These are phyloP conservation scores for Phytophthora sp. DNA, from an alignment of 352 stramenopile genomes.

Conservation along the genomic window DNA sequence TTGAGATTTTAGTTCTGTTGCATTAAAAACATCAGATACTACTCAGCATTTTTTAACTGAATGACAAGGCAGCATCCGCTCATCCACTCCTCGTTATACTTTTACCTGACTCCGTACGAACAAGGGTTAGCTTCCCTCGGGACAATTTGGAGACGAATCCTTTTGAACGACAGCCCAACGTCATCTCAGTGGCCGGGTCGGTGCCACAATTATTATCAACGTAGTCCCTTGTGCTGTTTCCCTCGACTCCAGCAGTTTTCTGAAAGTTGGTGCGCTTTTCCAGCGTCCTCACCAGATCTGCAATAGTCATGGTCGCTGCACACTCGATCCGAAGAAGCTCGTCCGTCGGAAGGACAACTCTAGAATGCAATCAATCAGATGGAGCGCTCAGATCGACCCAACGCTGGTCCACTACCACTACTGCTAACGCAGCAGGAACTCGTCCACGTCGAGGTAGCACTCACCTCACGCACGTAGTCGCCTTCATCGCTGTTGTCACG, in stretches of 20 bases:
- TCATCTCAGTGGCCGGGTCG: constrained; percentile 21
- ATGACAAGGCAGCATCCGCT: not conserved
- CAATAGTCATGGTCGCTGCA: constrained; percentile 32
- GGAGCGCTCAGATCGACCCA: not conserved
- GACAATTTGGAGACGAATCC: not conserved
- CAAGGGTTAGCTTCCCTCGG: constrained; percentile 26
- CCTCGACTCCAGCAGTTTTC: constrained; percentile 15
- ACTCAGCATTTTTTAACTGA: constrained; percentile 7
- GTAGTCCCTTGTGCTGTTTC: not conserved
- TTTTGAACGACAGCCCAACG: constrained; percentile 14
- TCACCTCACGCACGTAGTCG: constrained; percentile 40
- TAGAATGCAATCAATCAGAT: constrained; percentile 13
- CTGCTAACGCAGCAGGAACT: not conserved
- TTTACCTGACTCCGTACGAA: constrained; percentile 32
- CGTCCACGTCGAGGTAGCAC: not conserved
- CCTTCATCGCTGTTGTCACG: constrained; percentile 26
- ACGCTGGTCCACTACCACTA: not conserved
- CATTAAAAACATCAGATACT: constrained; percentile 1
- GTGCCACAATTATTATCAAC: constrained; percentile 27
- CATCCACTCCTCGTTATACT: not conserved
- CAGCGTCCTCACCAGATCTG: constrained; percentile 25
- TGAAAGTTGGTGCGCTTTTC: constrained; percentile 20
- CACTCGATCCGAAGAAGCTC: constrained; percentile 45
- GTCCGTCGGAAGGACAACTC: constrained; percentile 46
- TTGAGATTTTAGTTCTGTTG: constrained; percentile 21